Evolutionary conservation across 2,329 filamentous ascomycete species (phyloP), one percentile per base, ranked within the genome.

Genomic region (Aspergillus costaricaensis): DNA sequence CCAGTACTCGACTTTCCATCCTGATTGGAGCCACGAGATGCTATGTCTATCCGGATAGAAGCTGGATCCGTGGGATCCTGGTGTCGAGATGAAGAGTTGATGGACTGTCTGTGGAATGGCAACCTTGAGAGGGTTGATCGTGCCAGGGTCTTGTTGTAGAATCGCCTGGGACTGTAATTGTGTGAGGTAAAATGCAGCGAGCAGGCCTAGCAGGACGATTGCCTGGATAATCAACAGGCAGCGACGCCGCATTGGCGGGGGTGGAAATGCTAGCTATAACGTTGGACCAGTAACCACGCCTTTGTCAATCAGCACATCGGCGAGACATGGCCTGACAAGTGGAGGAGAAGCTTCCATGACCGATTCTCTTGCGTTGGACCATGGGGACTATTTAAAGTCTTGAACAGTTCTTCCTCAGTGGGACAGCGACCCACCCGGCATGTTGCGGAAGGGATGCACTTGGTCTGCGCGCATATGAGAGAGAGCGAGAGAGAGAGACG

Each of bases 1-100:
- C 56, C 56, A 58, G 38, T 58, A 58, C 48, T 58, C 56, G 32
- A 58, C 36, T 6, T 58, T 58, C 56, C 56, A 58, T 15, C 56
- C 56, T 23, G 56, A 58, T 15, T 58, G 56, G 36, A 41, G 56
- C 56, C 56, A 58, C 5, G 56, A 58, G n/a, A 36, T 44, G 23
- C 32, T 51, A 19, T 58, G 56, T 6, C 7, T 15, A 17, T n/a
- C 39, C 15, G 38, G 56, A 8, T 25, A 14, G 30, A 58, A 58
- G 19, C 19, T 15, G 8, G 48, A 53, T 8, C 52, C 19, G 36
- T 23, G 32, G 50, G 43, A 17, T n/a, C 41, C 21, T 6, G 56
- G 36, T 48, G 52, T 58, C 9, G 56, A 41, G 12, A 58, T 17
- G 23, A 58, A 48, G 19, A 58, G 56, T 15, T 58, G 56, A 8